These are phyloP conservation scores for Candida maltosa DNA, from an alignment of 805 yeast genomes.

Conservation along the genomic window DNA sequence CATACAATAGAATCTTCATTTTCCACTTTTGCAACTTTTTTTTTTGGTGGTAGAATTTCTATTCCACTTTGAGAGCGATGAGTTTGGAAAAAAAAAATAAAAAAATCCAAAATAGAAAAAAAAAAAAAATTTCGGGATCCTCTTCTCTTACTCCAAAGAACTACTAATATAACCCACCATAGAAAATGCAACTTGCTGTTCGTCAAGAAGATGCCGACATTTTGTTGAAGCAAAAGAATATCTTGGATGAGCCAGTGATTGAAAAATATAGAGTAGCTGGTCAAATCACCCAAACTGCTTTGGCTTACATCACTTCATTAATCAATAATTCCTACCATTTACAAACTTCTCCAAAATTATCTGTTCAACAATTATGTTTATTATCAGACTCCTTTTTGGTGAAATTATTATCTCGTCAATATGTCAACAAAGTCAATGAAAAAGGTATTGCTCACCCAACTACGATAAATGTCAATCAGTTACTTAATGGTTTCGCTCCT, in stretches of 20 bases:
- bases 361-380: conserved; percentile 72
- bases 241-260: conserved; percentile 55
- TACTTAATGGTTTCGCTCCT: conserved; percentile 79
- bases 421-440: conserved; percentile 65
- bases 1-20: not conserved
- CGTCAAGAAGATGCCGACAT: conserved; percentile 72
- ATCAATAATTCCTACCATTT: conserved; percentile 75
- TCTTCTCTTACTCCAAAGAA: not conserved
- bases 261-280: conserved; percentile 90
- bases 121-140: conserved; percentile 2
- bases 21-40: not conserved
- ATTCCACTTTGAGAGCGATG: conserved; percentile 4
- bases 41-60: not conserved
- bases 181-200: conserved; percentile 66
- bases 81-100: conserved; percentile 1
- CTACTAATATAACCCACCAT: not conserved
- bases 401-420: conserved; percentile 56
- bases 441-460: conserved; percentile 95
- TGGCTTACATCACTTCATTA: conserved; percentile 60
- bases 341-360: conserved; percentile 35
- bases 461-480: conserved; percentile 77
- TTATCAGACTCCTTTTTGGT: conserved; percentile 75
- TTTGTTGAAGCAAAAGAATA: conserved; percentile 69
- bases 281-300: conserved; percentile 79
- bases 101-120: too few species aligned